phyloP scores from a whole-genome alignment of 2,329 filamentous ascomycete genomes.

The Talaromyces sp. region DNA sequence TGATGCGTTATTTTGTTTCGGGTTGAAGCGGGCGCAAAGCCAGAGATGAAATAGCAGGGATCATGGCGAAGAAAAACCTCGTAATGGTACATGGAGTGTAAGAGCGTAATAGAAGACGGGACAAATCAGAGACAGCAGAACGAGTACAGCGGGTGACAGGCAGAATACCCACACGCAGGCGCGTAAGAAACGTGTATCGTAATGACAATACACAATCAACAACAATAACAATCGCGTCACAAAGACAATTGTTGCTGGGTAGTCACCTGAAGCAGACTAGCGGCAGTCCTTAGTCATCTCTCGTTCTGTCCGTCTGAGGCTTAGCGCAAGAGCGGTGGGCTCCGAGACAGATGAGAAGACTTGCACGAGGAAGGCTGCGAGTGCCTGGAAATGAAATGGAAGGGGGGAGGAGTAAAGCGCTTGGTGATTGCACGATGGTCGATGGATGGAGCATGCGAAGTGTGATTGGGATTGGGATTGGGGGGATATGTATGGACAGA shows the following conservation, averaged over 20 bases:
- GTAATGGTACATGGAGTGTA: neutral
- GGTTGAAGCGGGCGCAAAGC: neutral
- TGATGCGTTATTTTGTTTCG: conserved; percentile 8
- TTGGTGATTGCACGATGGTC: neutral
- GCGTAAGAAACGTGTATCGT: conserved; percentile 1
- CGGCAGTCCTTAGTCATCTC: neutral
- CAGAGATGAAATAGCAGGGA: neutral
- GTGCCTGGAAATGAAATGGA: neutral
- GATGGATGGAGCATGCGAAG: conserved; percentile 2
- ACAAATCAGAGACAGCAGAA: neutral
- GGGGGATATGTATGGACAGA: conserved; percentile 8
- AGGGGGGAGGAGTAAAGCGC: neutral
- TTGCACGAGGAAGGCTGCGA: conserved; percentile 2
- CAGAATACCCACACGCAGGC: neutral
- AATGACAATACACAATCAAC: neutral
- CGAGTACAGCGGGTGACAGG: neutral
- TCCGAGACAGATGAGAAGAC: neutral
- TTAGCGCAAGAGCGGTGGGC: neutral
- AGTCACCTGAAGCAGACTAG: conserved; percentile 7
- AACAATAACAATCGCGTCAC: conserved; percentile 5
- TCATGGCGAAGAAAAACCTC: neutral
- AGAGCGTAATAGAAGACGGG: neutral
- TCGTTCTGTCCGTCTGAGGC: neutral
- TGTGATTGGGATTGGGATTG: conserved; percentile 20
- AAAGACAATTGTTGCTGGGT: conserved; percentile 4